Base-by-base conservation (phyloP, 1,139 yeast species). In the Kodamaea fungicola region DNA sequence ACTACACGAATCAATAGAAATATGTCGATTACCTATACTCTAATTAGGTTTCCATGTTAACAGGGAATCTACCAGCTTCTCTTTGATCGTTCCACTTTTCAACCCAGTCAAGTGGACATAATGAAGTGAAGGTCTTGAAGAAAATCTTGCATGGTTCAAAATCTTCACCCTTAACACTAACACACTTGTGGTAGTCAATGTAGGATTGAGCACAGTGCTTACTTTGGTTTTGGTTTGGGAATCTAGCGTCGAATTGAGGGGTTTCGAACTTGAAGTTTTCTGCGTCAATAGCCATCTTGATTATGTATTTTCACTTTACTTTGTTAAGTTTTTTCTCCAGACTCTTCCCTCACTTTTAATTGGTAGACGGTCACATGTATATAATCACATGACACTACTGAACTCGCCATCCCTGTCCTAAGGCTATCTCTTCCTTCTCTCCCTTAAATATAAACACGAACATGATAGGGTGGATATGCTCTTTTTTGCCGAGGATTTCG, bases 121-220 rank as follows among this genome's bases (percentile, higher is more conserved):
- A 76, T 27, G 97, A 78, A 54, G 84, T 78, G 76, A 77, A 92
- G 42, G 97, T 87, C 70, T 81, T 84, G 82, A 80, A 87, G 74
- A 92, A 92, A 53, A 87, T 89, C 71, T 89, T 78, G 71, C 98
- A 92, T 60, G 97, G 97, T 59, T 90, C 96, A 61, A 92, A 92
- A 49, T 90, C 97, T 71, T 92, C 97, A 61, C 98, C 98, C 75
- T 90, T 90, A 52, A 90, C 89, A 59, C 82, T 84, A 64, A 92
- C 80, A 75, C 98, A 92, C 71, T 89, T 90, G 83, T 86, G 92
- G 82, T 90, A 92, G 71, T 92, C 98, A 58, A 92, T 88, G 74
- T 90, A 92, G 51, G 94, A 78, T 74, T 90, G 97, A 80, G 94
- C 94, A 78, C 98, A 90, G 77, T 90, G 96, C 74, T 85, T 89